phyloP scores from a whole-genome alignment of 2,329 filamentous ascomycete species.

The Colletotrichum viniferum region DNA sequence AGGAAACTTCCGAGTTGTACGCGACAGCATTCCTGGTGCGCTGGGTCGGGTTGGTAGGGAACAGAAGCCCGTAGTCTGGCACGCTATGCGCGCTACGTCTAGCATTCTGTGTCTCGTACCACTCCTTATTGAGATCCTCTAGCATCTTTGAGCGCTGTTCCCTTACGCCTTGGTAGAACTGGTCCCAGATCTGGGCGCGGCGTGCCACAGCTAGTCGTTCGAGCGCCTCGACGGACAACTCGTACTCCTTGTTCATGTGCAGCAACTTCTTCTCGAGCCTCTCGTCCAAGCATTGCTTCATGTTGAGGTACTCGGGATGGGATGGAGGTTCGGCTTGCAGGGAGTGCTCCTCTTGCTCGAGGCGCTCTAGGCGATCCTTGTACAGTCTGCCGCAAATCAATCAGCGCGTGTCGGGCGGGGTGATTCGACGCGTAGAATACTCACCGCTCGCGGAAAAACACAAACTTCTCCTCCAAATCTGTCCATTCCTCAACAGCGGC shows the following conservation, averaged over 20 bases:
- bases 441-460: constrained; percentile 79
- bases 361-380: constrained; percentile 82
- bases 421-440: constrained; percentile 26
- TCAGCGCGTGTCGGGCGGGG: constrained; percentile 10
- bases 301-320: constrained; percentile 91
- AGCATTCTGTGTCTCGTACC: constrained; percentile 92
- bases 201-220: constrained; percentile 79
- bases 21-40: constrained; percentile 85
- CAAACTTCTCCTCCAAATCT: constrained; percentile 87
- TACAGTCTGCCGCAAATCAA: constrained; percentile 66
- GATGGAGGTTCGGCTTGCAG: constrained; percentile 64
- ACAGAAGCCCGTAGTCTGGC: constrained; percentile 81
- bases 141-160: constrained; percentile 82
- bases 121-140: constrained; percentile 82
- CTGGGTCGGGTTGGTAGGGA: constrained; percentile 76
- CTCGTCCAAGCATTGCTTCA: constrained; percentile 85
- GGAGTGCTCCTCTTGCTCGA: constrained; percentile 74
- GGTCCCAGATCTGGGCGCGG: constrained; percentile 83
- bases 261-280: constrained; percentile 81
- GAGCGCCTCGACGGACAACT: constrained; percentile 75
- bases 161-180: constrained; percentile 87
- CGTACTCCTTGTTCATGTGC: constrained; percentile 74
- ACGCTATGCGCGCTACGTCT: constrained; percentile 81
- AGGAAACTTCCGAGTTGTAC: constrained; percentile 94
- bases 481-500: constrained; percentile 80